phyloP scores from a whole-genome alignment of 164 flowering plant genomes.

The Stephania cephalantha region DNA sequence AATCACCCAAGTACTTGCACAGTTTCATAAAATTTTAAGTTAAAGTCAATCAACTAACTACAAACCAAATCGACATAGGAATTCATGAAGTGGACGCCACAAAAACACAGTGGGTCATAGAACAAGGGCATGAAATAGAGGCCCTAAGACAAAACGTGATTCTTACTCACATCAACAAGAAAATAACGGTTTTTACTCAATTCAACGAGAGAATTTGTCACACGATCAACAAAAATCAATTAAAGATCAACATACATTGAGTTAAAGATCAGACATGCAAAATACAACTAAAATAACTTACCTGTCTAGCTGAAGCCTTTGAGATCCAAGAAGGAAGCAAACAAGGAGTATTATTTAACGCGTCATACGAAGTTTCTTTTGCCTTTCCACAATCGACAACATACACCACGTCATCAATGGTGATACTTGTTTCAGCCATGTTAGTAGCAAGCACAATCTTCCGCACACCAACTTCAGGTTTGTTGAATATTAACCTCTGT shows the following conservation, averaged over 20 bases:
- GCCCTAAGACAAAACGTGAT: neutral
- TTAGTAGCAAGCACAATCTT: conserved; percentile 93
- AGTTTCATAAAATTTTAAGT: no score
- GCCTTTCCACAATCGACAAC: conserved; percentile 98
- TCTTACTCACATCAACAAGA: no score
- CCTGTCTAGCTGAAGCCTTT: conserved; percentile 90
- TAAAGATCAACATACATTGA: neutral
- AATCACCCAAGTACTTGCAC: neutral
- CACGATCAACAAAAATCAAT: no score
- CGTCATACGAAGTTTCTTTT: conserved; percentile 98
- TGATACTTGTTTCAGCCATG: conserved; percentile 98
- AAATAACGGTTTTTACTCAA: no score
- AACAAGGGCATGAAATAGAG: neutral
- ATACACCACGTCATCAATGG: conserved; percentile 87
- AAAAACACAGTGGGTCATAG: neutral
- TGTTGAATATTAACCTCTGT: conserved; percentile 84
- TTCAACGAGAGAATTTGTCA: no score
- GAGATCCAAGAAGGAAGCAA: conserved; percentile 98
- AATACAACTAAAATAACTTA: conserved; percentile 30
- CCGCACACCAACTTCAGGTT: conserved; percentile 78
- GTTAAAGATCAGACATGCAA: conserved; percentile 5
- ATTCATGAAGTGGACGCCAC: no score
- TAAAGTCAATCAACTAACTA: neutral
- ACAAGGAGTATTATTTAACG: conserved; percentile 94
- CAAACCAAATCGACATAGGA: neutral